Percentiles rank a stretch among this genome's conserved stretches.
Evolutionary conservation across 2,329 filamentous ascomycete species (phyloP).

Genomic region (Dactylella cylindrospora): DNA sequence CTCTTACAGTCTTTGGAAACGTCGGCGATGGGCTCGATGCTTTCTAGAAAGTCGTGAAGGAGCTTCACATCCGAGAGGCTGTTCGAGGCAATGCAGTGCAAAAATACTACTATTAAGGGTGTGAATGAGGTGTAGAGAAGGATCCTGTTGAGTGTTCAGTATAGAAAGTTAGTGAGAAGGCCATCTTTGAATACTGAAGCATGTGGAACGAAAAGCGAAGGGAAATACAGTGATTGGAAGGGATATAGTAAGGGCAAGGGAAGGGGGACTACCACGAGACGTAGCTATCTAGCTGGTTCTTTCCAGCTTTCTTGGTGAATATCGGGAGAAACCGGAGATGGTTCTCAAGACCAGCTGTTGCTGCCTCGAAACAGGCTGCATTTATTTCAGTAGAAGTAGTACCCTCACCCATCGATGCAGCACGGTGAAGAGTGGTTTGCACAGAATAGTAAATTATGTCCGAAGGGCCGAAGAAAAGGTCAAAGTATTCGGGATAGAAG

Average conservation of each 20-base stretch:
- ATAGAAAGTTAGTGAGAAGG: no score
- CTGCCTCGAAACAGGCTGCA: constrained; percentile 37
- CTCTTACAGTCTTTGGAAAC: constrained; percentile 28
- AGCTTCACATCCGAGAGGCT: constrained; percentile 25
- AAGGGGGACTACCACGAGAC: constrained; percentile 31
- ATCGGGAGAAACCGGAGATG: constrained; percentile 35
- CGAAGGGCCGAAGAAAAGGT: constrained; percentile 37
- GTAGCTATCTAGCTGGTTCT: constrained; percentile 28
- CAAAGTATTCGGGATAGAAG: constrained; percentile 32
- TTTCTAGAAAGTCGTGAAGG: constrained; percentile 39
- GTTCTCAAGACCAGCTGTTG: constrained; percentile 15
- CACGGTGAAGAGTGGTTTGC: constrained; percentile 36
- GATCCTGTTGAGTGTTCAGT: constrained; percentile 23
- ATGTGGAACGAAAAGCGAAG: neutral
- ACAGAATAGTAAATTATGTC: constrained; percentile 40
- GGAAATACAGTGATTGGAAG: neutral
- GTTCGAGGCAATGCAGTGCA: constrained; percentile 35
- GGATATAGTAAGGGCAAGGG: constrained; percentile 3
- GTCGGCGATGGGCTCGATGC: constrained; percentile 29
- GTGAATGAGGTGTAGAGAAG: constrained; percentile 41
- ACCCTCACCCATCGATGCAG: constrained; percentile 42
- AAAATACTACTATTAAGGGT: constrained; percentile 38
- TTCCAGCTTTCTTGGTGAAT: constrained; percentile 20
- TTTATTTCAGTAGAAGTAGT: constrained; percentile 35
- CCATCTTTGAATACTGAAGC: no score